Evolutionary conservation across 345 rosid genomes (phyloP).

Genomic region (Excoecaria cochinchinensis): DNA sequence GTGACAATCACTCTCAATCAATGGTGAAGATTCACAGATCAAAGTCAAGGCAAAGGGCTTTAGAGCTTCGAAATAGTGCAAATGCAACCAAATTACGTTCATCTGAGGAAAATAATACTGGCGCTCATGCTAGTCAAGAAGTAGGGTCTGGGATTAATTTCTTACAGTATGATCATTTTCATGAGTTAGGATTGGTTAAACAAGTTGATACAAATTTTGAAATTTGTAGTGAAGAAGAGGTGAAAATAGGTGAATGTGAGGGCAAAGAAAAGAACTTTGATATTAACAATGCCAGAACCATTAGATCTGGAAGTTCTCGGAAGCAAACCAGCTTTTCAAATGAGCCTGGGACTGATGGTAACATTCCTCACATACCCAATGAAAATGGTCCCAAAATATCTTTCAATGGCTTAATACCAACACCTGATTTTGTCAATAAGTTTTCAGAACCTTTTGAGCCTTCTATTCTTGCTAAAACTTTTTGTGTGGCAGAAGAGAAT

Average conservation of each 20-base stretch:
- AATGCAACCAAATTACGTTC: slow-evolving; percentile 33
- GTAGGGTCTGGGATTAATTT: slow-evolving; percentile 39
- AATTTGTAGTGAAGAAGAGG: slow-evolving; percentile 23
- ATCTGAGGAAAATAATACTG: slow-evolving; percentile 25
- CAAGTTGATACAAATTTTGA: slow-evolving; percentile 32
- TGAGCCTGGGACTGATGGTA: slow-evolving; percentile 14
- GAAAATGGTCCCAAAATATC: slow-evolving; percentile 18
- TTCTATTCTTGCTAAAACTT: slow-evolving; percentile 27
- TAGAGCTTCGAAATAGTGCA: slow-evolving; percentile 63
- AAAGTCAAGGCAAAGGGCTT: slow-evolving; percentile 66
- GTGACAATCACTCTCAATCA: slow-evolving; percentile 42
- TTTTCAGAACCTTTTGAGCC: slow-evolving; percentile 28
- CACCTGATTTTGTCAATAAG: slow-evolving; percentile 31
- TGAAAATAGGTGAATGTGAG: slow-evolving; percentile 26
- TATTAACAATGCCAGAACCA: slow-evolving; percentile 28
- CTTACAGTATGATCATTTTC: slow-evolving; percentile 37
- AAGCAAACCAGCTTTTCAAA: slow-evolving; percentile 20
- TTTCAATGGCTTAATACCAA: slow-evolving; percentile 32
- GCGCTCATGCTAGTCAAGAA: slow-evolving; percentile 21
- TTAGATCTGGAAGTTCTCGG: slow-evolving; percentile 35
- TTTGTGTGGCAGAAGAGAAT: slow-evolving; percentile 27
- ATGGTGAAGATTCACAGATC: slow-evolving; percentile 69
- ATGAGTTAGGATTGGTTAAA: slow-evolving; percentile 30
- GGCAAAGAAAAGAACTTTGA: slow-evolving; percentile 31
- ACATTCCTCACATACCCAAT: neutral